Percentiles rank a stretch among this genome's conserved stretches.
These are phyloP conservation scores for Parafenestella ontariensis DNA, from an alignment of 2,329 filamentous ascomycete genomes.

Conservation along the genomic window DNA sequence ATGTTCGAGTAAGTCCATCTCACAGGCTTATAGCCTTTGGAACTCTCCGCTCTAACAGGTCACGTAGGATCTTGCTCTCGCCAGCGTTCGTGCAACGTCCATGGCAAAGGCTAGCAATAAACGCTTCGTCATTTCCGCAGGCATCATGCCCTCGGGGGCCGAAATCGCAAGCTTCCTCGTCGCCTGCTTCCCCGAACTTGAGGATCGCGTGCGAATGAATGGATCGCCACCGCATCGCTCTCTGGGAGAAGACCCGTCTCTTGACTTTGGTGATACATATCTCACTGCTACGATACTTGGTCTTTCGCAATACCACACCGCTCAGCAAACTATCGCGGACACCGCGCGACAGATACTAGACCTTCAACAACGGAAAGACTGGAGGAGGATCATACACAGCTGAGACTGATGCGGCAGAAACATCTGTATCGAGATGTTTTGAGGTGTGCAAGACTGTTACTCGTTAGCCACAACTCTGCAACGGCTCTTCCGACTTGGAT, in stretches of 20 bases:
- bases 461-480: neutral
- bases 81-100: constrained; percentile 31
- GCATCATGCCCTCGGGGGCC: constrained; percentile 27
- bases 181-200: constrained; percentile 33
- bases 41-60: constrained; percentile 15
- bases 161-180: constrained; percentile 30
- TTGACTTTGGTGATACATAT: constrained; percentile 28
- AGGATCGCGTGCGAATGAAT: constrained; percentile 19
- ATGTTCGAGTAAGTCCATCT: constrained; percentile 37
- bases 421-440: neutral
- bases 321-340: constrained; percentile 34
- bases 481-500: neutral
- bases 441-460: neutral
- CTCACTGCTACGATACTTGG: constrained; percentile 30
- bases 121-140: constrained; percentile 35
- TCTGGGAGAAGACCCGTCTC: constrained; percentile 11
- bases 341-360: constrained; percentile 34
- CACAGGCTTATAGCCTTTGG: neutral
- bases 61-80: constrained; percentile 35
- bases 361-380: constrained; percentile 31
- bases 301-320: constrained; percentile 23
- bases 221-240: constrained; percentile 18
- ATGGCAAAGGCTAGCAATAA: constrained; percentile 31
- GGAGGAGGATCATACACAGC: constrained; percentile 31
- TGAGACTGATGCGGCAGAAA: constrained; percentile 1